Evolutionary conservation across 2,329 filamentous ascomycete genomes (phyloP).

Genomic region (Botrytis byssoidea): DNA sequence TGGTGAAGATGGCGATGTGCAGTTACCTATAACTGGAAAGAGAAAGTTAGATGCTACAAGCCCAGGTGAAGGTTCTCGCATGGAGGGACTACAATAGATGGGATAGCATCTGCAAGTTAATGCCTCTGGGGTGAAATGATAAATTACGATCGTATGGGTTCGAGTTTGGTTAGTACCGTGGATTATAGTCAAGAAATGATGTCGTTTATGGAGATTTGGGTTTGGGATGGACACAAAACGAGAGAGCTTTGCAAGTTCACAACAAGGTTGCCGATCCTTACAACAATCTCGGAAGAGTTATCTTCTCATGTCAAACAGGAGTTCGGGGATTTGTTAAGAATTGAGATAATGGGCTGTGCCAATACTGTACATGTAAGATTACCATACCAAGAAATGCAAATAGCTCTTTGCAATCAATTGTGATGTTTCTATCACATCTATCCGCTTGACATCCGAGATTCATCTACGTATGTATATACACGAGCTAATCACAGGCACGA

Average conservation of each 20-base stretch:
- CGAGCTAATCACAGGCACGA: constrained; percentile 4
- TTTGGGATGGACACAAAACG: background rate
- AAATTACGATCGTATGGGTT: background rate
- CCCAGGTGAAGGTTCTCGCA: constrained; percentile 20
- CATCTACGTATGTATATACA: background rate
- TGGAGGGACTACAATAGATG: constrained; percentile 8
- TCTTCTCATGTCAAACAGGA: background rate
- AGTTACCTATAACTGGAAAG: constrained; percentile 46
- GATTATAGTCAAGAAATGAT: background rate
- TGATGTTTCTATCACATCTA: background rate
- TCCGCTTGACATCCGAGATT: background rate
- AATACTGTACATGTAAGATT: constrained; percentile 6
- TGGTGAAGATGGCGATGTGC: constrained; percentile 45
- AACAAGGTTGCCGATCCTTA: background rate
- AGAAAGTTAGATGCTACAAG: constrained; percentile 18
- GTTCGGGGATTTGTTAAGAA: background rate
- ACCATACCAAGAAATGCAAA: constrained; percentile 7
- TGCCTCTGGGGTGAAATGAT: background rate
- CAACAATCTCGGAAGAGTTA: background rate
- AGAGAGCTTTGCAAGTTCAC: background rate
- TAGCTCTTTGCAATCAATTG: background rate
- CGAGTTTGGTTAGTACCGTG: background rate
- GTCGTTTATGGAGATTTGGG: background rate
- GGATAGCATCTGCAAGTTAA: background rate
- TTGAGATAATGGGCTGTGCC: background rate